Conservation (phyloP, 129 eudicot species). For the Gnaphalium uliginosum region DNA sequence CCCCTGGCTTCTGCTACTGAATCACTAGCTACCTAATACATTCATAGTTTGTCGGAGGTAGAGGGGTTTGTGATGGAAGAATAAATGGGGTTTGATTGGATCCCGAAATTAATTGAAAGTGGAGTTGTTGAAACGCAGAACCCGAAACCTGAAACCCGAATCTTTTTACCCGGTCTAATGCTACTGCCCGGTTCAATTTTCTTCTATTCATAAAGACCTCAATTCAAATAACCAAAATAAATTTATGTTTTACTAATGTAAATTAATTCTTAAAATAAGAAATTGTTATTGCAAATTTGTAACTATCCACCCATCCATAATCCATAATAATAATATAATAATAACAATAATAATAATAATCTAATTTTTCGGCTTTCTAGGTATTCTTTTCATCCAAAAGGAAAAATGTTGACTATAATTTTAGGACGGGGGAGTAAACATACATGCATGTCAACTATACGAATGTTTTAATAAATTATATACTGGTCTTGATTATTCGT, state of each 20-base stretch:
- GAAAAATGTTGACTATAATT: no score
- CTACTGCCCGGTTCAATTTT: background rate
- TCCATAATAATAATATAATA: no score
- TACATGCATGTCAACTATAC: background rate
- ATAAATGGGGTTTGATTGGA: conserved; percentile 21
- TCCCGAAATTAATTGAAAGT: background rate
- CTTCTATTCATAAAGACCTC: background rate
- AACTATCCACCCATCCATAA: no score
- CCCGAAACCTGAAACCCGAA: conserved; percentile 15
- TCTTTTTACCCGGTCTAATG: conserved; percentile 16
- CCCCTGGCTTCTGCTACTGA: conserved; percentile 24
- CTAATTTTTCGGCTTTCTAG: no score
- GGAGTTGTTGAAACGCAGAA: conserved; percentile 32
- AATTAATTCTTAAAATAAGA: no score
- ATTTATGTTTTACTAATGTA: no score
- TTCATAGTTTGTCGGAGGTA: conserved; percentile 33
- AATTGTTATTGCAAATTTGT: background rate
- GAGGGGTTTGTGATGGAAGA: conserved; percentile 24
- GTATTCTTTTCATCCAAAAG: no score
- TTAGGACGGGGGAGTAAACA: no score
- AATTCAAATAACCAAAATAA: background rate
- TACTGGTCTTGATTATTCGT: no score
- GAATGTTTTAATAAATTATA: no score
- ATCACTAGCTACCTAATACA: conserved; percentile 24
- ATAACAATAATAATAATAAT: no score